Conservation (phyloP, 495 filamentous ascomycete genomes). For the Achaetomiella virescens region DNA sequence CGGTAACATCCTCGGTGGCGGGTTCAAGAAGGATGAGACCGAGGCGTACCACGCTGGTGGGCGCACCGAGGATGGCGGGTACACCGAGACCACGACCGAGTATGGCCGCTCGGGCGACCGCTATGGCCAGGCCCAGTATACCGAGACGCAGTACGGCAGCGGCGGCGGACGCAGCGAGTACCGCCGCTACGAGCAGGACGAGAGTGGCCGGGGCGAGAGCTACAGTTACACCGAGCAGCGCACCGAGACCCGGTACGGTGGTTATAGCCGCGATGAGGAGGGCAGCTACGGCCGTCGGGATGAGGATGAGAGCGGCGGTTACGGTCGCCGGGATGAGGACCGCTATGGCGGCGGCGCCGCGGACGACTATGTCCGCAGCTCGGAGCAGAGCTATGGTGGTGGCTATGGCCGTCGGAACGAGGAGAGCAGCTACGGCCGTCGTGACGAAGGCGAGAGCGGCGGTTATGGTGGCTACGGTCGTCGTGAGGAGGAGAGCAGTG, state of each 20-base stretch:
- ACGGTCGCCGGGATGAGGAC: constrained; percentile 5
- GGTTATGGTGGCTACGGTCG: constrained; percentile 3
- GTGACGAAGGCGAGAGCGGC: no score
- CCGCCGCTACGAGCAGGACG: constrained; percentile 35
- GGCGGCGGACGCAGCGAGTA: constrained; percentile 44
- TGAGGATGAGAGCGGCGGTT: no score
- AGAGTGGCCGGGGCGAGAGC: constrained; percentile 26
- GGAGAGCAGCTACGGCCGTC: constrained; percentile 6
- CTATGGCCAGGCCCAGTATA: constrained; percentile 45
- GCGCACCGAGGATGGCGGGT: constrained; percentile 35
- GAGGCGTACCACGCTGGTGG: constrained; percentile 35
- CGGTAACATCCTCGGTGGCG: constrained; percentile 41
- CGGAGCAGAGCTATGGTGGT: constrained; percentile 4
- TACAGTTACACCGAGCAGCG: constrained; percentile 34
- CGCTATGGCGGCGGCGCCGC: constrained; percentile 2
- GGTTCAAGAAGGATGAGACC: constrained; percentile 37
- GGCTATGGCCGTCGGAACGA: constrained; percentile 22
- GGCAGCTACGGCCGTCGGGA: constrained; percentile 2
- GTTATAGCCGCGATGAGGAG: constrained; percentile 15
- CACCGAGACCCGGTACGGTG: constrained; percentile 23
- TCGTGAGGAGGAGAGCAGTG: constrained; percentile 1
- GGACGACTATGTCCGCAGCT: background rate
- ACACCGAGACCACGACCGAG: constrained; percentile 38
- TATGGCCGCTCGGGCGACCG: constrained; percentile 39
- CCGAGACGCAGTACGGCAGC: constrained; percentile 35